Evolutionary conservation across 495 filamentous ascomycete genomes (phyloP).

Genomic region (Clohesyomyces aquaticus): DNA sequence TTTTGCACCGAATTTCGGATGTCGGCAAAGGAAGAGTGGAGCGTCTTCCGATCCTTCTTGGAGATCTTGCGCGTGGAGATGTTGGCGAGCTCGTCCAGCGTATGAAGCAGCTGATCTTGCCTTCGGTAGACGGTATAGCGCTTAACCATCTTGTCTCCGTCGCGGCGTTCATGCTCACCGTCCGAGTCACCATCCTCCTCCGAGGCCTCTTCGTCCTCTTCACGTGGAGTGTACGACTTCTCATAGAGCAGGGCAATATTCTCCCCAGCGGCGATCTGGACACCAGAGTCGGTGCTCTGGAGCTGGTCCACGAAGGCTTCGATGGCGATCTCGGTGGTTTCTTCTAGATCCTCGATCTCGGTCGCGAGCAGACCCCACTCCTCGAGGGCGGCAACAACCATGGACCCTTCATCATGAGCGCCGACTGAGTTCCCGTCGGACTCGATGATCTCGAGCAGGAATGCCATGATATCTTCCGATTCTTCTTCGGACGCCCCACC

Average conservation of each 20-base stretch:
- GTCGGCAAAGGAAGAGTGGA: constrained; percentile 78
- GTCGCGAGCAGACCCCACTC: constrained; percentile 89
- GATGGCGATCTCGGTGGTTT: constrained; percentile 72
- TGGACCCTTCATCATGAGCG: constrained; percentile 70
- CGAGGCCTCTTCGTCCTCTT: constrained; percentile 60
- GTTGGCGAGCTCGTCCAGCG: constrained; percentile 57
- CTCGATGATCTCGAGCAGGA: constrained; percentile 80
- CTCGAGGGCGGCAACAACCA: constrained; percentile 83
- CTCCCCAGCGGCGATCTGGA: constrained; percentile 85
- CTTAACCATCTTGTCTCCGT: constrained; percentile 59
- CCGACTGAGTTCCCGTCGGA: constrained; percentile 78
- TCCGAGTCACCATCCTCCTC: constrained; percentile 55
- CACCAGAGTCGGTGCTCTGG: constrained; percentile 70
- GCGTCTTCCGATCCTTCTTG: constrained; percentile 75
- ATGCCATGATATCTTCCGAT: constrained; percentile 77
- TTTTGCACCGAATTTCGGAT: constrained; percentile 84
- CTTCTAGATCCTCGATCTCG: constrained; percentile 77
- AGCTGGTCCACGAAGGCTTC: constrained; percentile 90
- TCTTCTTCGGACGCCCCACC: constrained; percentile 75
- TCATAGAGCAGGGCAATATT: constrained; percentile 91
- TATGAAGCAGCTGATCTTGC: constrained; percentile 51
- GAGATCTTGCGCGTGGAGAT: constrained; percentile 72
- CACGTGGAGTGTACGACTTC: constrained; percentile 69
- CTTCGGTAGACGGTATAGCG: constrained; percentile 50
- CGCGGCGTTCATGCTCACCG: constrained; percentile 41